Base-by-base conservation (phyloP, 1,284 basidiomycete species). In the Sporisorium reilianum region DNA sequence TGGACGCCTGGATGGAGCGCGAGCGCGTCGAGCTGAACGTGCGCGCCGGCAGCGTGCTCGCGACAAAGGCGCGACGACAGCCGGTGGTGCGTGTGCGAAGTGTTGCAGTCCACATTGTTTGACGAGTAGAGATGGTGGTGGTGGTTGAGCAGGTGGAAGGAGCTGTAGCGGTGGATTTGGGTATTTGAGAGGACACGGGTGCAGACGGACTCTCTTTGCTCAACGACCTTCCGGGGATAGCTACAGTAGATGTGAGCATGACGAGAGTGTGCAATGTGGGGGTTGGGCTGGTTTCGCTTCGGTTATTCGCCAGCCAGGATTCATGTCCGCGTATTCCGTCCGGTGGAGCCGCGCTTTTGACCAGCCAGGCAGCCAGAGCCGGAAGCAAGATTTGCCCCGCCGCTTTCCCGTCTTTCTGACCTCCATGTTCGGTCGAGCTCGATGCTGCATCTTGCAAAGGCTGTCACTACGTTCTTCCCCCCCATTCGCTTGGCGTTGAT, bases 271-370 rank as follows among this genome's bases (percentile, higher is more conserved):
- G 34, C 34, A 8, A 36, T 36, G 34, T 36, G 34, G 34, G 34
- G n/a, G n/a, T n/a, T n/a, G n/a, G n/a, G n/a, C n/a, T n/a, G 34
- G 34, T 36, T 36, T 36, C 9, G 34, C 34, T 10, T 36, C 34
- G 34, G 34, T 36, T 36, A 36, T 36, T 36, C 34, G 34, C 11
- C 4, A 38, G 3, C 3, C 36, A 1, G 7, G 18, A 18, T 5
- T 20, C n/a, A 41, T 9, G 53, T 53, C 67, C 67, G 67, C 61
- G 62, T 64, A 58, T 70, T 70, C 67, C 67, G 67, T 53, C 62
- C 67, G 57, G 9, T 20, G 45, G 3, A 18, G 1, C 45, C 45
- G 45, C 45, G 45, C 26, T 20, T 9, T 18, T 28, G 23, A 7
- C 20, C 20, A 18, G n/a, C n/a, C n/a, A n/a, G n/a, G n/a, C n/a